Evolutionary conservation across 1,284 basidiomycete genomes (phyloP).

Genomic region (Cutaneotrichosporon spelunceum): DNA sequence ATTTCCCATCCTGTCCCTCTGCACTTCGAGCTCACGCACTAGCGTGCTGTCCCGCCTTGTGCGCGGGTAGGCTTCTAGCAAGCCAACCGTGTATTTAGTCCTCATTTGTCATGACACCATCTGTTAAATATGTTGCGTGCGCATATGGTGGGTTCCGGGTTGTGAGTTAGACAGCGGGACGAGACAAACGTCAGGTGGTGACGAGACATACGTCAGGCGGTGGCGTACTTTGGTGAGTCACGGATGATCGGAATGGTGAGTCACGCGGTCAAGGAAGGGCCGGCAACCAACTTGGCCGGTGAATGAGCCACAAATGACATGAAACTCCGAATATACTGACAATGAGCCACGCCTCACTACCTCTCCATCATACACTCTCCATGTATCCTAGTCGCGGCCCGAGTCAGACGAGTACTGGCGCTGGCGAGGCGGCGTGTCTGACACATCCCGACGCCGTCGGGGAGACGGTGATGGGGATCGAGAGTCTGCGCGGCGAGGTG

Average conservation of each 20-base stretch:
- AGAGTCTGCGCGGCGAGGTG: conserved; percentile 2
- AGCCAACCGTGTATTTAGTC: background rate
- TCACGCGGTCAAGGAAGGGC: background rate
- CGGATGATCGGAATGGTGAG: background rate
- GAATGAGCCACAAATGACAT: background rate
- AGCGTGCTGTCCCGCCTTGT: conserved; percentile 13
- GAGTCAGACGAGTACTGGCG: conserved; percentile 4
- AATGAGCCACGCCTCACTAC: background rate
- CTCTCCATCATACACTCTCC: background rate
- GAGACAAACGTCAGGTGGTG: background rate
- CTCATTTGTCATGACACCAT: background rate
- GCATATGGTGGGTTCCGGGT: background rate
- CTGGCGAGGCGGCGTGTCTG: background rate
- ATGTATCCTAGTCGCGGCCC: background rate
- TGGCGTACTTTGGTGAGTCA: background rate
- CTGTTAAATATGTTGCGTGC: background rate
- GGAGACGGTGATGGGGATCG: conserved; percentile 10
- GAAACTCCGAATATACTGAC: background rate
- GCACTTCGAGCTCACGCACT: conserved; percentile 7
- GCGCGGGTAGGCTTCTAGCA: conserved; percentile 6
- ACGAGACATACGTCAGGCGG: background rate
- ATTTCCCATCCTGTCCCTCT: background rate
- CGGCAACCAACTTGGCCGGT: background rate
- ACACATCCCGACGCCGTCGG: conserved; percentile 2
- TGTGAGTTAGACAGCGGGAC: background rate